These are phyloP conservation scores for Mucor circinelloides DNA, from an alignment of 371 early-diverging fungal genomes.

Conservation along the genomic window DNA sequence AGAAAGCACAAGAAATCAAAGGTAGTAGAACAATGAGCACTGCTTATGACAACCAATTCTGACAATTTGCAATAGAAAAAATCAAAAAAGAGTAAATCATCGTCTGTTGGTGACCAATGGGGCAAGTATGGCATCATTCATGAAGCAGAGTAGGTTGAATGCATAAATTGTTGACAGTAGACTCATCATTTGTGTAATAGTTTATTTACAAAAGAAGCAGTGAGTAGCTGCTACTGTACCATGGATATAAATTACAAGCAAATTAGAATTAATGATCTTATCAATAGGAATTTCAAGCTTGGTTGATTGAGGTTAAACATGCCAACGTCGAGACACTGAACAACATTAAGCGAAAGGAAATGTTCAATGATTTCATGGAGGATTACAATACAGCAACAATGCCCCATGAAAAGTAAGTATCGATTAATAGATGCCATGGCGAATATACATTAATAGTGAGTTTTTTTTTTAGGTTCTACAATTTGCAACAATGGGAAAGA, in stretches of 20 bases:
- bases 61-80: slow-evolving; percentile 28
- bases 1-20: slow-evolving; percentile 39
- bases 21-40: slow-evolving; percentile 12
- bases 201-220: slow-evolving; percentile 62
- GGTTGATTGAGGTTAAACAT: slow-evolving; percentile 74
- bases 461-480: slow-evolving; percentile 48
- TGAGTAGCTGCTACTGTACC: slow-evolving; percentile 10
- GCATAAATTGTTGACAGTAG: neutral
- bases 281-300: slow-evolving; percentile 69
- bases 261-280: neutral
- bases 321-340: slow-evolving; percentile 59
- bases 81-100: slow-evolving; percentile 32
- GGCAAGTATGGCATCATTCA: slow-evolving; percentile 65
- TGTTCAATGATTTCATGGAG: slow-evolving; percentile 75
- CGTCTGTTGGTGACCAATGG: slow-evolving; percentile 41
- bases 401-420: slow-evolving; percentile 65
- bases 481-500: slow-evolving; percentile 60
- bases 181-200: slow-evolving; percentile 11
- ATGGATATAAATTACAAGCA: neutral
- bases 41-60: neutral
- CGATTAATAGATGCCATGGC: slow-evolving; percentile 16
- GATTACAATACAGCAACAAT: slow-evolving; percentile 80
- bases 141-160: slow-evolving; percentile 46
- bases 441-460: slow-evolving; percentile 21
- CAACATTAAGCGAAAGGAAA: slow-evolving; percentile 58